phyloP scores from a whole-genome alignment of 1,284 basidiomycete genomes.

The Trichosporon ovoides region DNA sequence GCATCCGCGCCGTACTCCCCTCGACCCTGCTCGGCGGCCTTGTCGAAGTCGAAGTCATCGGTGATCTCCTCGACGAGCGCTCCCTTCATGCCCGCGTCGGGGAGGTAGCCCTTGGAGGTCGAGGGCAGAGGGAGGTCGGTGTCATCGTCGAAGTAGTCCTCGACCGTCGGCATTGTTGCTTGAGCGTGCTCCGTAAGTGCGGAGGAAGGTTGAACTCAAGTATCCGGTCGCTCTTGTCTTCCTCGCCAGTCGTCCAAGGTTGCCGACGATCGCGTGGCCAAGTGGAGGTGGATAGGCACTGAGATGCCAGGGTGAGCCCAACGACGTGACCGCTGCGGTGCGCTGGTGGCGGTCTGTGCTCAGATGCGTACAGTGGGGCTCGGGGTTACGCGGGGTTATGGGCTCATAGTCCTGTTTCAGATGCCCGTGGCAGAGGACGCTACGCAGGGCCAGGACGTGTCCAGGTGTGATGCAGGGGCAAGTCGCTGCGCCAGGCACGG shows the following conservation, averaged over 20 bases:
- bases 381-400: conserved; percentile 15
- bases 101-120: conserved; percentile 56
- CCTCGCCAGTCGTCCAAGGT: too few species aligned
- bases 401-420: background rate
- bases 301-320: too few species aligned
- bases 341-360: background rate
- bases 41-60: conserved; percentile 47
- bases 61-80: conserved; percentile 69
- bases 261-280: background rate
- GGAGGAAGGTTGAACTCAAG: background rate
- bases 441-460: too few species aligned
- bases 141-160: conserved; percentile 71
- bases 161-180: conserved; percentile 45
- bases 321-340: background rate
- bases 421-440: too few species aligned
- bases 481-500: too few species aligned
- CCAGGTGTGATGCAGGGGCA: too few species aligned
- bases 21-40: conserved; percentile 49
- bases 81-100: conserved; percentile 62
- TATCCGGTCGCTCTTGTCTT: background rate
- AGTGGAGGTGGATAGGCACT: too few species aligned
- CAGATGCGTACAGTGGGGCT: background rate
- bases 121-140: conserved; percentile 60
- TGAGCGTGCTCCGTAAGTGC: background rate
- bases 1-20: conserved; percentile 45